Conservation (phyloP, 2,329 filamentous ascomycete species). For the Rhynchosporium graminicola region DNA sequence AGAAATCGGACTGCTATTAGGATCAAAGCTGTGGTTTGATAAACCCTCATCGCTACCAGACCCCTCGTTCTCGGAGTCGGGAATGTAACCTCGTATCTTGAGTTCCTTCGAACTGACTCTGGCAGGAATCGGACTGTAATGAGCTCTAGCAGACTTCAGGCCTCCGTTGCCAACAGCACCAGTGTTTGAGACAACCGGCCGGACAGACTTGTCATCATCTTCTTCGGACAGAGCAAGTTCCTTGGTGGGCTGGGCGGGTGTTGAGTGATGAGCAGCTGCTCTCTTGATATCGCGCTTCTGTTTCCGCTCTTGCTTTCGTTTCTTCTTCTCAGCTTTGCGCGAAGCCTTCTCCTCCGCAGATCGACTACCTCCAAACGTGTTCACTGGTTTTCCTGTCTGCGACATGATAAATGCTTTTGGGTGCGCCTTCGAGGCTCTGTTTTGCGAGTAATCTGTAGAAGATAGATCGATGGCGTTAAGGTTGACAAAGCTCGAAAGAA, state of each 20-base stretch:
- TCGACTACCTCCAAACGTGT: not conserved
- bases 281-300: not conserved
- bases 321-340: conserved; percentile 6
- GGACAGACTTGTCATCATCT: not conserved
- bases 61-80: not conserved
- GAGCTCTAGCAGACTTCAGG: conserved; percentile 3
- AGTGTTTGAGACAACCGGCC: not conserved
- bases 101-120: not conserved
- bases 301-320: not conserved
- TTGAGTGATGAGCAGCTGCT: not conserved
- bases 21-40: no score
- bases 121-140: not conserved
- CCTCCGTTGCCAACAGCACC: not conserved
- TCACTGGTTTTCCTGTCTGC: not conserved
- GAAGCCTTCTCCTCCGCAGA: not conserved
- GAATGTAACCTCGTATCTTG: not conserved
- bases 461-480: no score
- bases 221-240: not conserved
- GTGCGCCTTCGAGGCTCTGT: not conserved
- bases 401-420: not conserved
- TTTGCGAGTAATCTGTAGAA: no score
- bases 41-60: not conserved
- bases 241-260: not conserved
- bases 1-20: not conserved
- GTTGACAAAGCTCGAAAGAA: no score